A percentile compares a stretch with the other conserved stretches of the same genome.
Conservation (phyloP, 495 filamentous ascomycete genomes). For the Pseudotulostoma volvatum region DNA sequence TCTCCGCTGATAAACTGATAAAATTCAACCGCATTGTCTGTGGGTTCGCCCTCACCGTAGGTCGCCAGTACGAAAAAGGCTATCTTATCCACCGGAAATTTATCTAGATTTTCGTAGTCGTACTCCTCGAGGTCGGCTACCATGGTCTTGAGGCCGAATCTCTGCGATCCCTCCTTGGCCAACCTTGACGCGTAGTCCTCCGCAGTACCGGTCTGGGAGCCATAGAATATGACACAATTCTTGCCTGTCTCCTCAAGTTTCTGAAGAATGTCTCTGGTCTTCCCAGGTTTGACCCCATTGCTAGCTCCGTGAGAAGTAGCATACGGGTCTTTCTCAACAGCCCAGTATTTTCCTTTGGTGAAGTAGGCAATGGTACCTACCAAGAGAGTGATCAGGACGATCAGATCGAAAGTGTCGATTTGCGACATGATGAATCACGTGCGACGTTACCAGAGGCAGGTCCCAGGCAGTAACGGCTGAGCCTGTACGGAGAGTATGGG, state of each 20-base stretch:
- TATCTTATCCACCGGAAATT: slow-evolving; percentile 75
- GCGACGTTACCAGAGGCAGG: too few species aligned
- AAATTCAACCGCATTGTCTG: slow-evolving; percentile 97
- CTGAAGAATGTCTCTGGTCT: slow-evolving; percentile 81
- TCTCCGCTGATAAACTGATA: slow-evolving; percentile 88
- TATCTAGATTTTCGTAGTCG: slow-evolving; percentile 88
- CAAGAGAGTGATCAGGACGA: slow-evolving; percentile 73
- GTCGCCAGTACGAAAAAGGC: slow-evolving; percentile 93
- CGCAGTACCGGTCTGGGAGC: slow-evolving; percentile 94
- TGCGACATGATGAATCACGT: too few species aligned
- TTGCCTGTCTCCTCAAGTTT: slow-evolving; percentile 92
- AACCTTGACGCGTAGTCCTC: slow-evolving; percentile 97
- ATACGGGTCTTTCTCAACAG: slow-evolving; percentile 71
- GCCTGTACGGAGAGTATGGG: too few species aligned
- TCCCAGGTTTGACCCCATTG: slow-evolving; percentile 67
- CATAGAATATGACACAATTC: slow-evolving; percentile 97
- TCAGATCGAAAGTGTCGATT: slow-evolving; percentile 85
- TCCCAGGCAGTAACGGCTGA: too few species aligned
- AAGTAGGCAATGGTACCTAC: slow-evolving; percentile 87
- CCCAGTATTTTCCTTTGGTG: slow-evolving; percentile 93
- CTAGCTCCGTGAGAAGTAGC: slow-evolving; percentile 47
- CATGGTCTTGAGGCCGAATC: slow-evolving; percentile 97
- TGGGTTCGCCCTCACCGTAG: slow-evolving; percentile 96
- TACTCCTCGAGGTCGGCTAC: slow-evolving; percentile 96
- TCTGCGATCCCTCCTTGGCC: slow-evolving; percentile 91